Base-by-base conservation (phyloP, 768 basidiomycete species). In the Strobilomyces confusus region DNA sequence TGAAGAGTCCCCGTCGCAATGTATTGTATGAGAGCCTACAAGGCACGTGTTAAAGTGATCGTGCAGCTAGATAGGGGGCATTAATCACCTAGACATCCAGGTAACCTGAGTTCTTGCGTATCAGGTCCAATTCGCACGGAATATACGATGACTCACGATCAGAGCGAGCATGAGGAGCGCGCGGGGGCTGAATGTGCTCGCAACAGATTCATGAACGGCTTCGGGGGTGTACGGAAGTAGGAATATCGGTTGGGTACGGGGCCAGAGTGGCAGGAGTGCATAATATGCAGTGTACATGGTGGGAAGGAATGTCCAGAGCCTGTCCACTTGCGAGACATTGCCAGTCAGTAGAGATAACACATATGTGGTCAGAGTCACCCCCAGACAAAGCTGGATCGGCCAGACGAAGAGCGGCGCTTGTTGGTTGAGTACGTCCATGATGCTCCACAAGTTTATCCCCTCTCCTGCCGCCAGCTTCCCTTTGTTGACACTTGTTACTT, bases 271-370 rank as follows among this genome's bases (percentile, higher is more conserved):
- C 3, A 88, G 69, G 26, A 97, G 73, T 1, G 93, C 87, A 65
- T 83, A 92, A 65, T 91, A 91, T 1, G 84, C 82, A 1, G 86
- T 82, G 70, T 95, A 95, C 19, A 95, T 76, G 8, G 86, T 78
- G 0, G 95, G 94, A 33, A 90, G 61, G 68, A 93, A 82, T 0
- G 89, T 82, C 84, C 84, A 86, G 25, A 92, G 64, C 26, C 90
- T 82, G 72, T 98, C 92, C 23, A 95, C 92, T 65, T 93, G 90
- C 1, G 87, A 90, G 44, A 89, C 86, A 61, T 95, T 94, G 38
- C 80, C 77, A 0, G 89, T 92, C 34, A 88, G 43, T 22, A 91
- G 46, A 8, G 87, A 88, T 5, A 78, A 65, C 8, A 88, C 57
- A 61, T 80, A 92, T 8, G 81, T 78, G 0, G 65, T 63, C 5